phyloP scores from a whole-genome alignment of 805 yeast genomes.

The Sporopachydermia lactativora region DNA sequence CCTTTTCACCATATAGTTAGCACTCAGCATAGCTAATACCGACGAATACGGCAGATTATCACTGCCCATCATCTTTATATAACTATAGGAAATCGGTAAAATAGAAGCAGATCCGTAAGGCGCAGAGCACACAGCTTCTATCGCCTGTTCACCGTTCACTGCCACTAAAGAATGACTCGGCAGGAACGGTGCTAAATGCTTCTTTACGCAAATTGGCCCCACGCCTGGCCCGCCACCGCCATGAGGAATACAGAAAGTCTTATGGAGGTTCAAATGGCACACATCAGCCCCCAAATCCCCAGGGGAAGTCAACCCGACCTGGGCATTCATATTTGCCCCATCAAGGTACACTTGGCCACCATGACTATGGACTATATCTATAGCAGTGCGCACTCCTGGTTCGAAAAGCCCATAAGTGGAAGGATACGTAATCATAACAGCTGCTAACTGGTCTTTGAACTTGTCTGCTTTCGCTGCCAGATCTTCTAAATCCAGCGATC shows the following conservation, averaged over 20 bases:
- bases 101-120: slow-evolving; percentile 94
- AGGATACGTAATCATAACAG: slow-evolving; percentile 94
- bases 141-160: slow-evolving; percentile 30
- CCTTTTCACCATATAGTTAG: slow-evolving; percentile 85
- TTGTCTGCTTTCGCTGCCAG: slow-evolving; percentile 57
- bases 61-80: slow-evolving; percentile 89
- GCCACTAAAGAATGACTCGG: slow-evolving; percentile 59
- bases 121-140: slow-evolving; percentile 77
- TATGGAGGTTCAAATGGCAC: slow-evolving; percentile 92
- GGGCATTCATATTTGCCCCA: slow-evolving; percentile 99
- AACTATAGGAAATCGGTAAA: slow-evolving; percentile 86
- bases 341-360: slow-evolving; percentile 97
- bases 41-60: slow-evolving; percentile 76
- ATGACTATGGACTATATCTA: slow-evolving; percentile 65
- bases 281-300: slow-evolving; percentile 98
- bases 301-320: slow-evolving; percentile 93
- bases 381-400: slow-evolving; percentile 76
- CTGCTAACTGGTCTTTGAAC: slow-evolving; percentile 61
- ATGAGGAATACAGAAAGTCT: slow-evolving; percentile 94
- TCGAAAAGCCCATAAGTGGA: slow-evolving; percentile 95
- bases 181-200: slow-evolving; percentile 65
- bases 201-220: slow-evolving; percentile 91
- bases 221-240: slow-evolving; percentile 99
- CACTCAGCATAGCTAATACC: slow-evolving; percentile 81
- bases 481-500: slow-evolving; percentile 75